These are phyloP conservation scores for Rhododendron ovatum DNA, from an alignment of 148 eudicot species.

Conservation along the genomic window DNA sequence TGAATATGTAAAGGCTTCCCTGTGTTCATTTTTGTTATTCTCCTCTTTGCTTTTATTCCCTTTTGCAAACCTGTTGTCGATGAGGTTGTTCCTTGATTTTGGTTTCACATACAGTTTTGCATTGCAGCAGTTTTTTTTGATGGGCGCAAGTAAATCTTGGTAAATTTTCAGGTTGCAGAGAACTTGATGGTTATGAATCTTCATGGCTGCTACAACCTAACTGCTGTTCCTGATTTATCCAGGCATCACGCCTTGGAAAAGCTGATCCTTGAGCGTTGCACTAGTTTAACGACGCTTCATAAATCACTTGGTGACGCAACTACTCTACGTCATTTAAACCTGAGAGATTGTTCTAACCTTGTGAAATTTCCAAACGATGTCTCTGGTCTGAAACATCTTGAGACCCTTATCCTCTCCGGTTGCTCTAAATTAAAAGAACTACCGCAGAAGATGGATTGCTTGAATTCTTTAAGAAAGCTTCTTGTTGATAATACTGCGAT, in stretches of 20 bases:
- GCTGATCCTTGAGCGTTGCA: conserved; percentile 48
- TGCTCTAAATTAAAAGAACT: conserved; percentile 39
- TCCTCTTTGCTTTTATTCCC: neutral
- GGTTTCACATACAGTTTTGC: neutral
- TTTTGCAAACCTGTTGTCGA: neutral
- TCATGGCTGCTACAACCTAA: conserved; percentile 27
- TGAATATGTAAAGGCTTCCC: neutral
- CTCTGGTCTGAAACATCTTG: conserved; percentile 45
- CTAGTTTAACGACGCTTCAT: conserved; percentile 33
- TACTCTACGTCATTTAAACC: conserved; percentile 38
- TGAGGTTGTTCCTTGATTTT: neutral
- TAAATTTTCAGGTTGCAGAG: conserved; percentile 31
- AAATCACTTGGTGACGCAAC: conserved; percentile 43
- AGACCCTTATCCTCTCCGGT: conserved; percentile 36
- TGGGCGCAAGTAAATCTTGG: neutral
- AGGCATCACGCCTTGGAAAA: conserved; percentile 33
- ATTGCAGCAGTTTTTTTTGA: neutral
- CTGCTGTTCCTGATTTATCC: conserved; percentile 55
- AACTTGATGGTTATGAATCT: conserved; percentile 59
- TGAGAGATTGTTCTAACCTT: conserved; percentile 36
- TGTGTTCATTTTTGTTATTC: neutral
- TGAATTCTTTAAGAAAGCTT: conserved; percentile 40
- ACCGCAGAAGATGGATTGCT: conserved; percentile 35
- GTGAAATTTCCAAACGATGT: conserved; percentile 46
- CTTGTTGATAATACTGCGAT: conserved; percentile 38